These are phyloP conservation scores for Phytophthora foliorum DNA, from an alignment of 352 stramenopile species.

Conservation along the genomic window DNA sequence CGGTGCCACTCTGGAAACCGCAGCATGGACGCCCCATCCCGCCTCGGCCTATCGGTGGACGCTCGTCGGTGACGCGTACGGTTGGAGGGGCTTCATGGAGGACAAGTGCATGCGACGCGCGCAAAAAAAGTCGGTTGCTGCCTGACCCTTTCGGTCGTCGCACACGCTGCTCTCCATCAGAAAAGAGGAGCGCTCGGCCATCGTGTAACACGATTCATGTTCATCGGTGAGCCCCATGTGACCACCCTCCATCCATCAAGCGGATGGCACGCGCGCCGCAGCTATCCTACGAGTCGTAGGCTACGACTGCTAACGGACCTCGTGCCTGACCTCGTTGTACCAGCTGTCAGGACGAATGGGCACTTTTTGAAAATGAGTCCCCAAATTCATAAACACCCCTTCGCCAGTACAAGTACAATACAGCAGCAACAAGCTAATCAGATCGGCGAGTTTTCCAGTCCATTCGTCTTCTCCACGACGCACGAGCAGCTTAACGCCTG, in stretches of 20 bases:
- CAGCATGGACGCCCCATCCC: slow-evolving; percentile 6
- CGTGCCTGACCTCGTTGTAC: not conserved
- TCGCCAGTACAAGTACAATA: too few species aligned
- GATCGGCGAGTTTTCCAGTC: too few species aligned
- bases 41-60: slow-evolving; percentile 10
- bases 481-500: too few species aligned
- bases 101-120: not conserved
- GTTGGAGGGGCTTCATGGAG: not conserved
- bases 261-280: not conserved
- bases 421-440: too few species aligned
- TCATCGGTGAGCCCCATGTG: not conserved
- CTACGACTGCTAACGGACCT: not conserved
- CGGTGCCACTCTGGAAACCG: not conserved
- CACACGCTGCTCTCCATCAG: not conserved
- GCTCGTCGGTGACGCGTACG: not conserved
- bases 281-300: too few species aligned
- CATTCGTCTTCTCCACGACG: too few species aligned
- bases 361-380: too few species aligned
- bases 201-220: too few species aligned
- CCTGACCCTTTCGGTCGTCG: not conserved
- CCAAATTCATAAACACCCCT: not conserved
- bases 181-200: not conserved
- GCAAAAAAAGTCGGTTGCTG: not conserved
- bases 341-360: too few species aligned
- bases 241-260: not conserved